These are phyloP conservation scores for Echeveria elegans DNA, from an alignment of 164 flowering plant species.

Conservation along the genomic window DNA sequence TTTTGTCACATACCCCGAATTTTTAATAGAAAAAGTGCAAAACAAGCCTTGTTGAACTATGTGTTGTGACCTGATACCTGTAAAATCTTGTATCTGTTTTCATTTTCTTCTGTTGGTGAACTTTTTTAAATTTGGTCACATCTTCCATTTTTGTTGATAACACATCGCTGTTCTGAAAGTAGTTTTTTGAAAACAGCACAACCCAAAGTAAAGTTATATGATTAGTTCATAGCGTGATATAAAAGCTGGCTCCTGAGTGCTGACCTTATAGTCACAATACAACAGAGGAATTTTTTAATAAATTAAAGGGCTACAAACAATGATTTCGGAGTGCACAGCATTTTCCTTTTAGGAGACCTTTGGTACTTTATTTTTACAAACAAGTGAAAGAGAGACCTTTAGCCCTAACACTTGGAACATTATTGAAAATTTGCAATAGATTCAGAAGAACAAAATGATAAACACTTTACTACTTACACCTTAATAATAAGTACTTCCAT, in stretches of 20 bases:
- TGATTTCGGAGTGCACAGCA: too few species aligned
- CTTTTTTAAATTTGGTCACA: neutral
- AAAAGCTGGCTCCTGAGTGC: too few species aligned
- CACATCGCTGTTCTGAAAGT: neutral
- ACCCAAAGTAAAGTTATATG: too few species aligned
- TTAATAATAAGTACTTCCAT: neutral
- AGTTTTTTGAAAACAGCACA: too few species aligned
- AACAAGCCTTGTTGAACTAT: neutral
- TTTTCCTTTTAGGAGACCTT: too few species aligned
- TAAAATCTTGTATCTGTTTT: neutral
- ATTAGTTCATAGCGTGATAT: too few species aligned
- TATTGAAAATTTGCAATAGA: neutral
- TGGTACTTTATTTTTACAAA: too few species aligned
- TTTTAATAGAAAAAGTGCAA: neutral
- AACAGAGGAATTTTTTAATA: too few species aligned
- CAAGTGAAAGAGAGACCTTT: neutral
- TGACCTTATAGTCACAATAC: too few species aligned
- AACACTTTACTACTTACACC: neutral
- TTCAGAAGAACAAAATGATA: neutral
- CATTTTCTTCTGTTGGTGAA: neutral
- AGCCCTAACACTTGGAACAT: neutral
- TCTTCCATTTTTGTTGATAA: too few species aligned
- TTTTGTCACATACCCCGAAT: neutral
- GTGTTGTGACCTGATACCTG: neutral
- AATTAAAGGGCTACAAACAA: too few species aligned